A percentile compares a stretch with the other conserved stretches of the same genome.
Conservation (phyloP, 306 rosid species). For the Hippophae rhamnoides region DNA sequence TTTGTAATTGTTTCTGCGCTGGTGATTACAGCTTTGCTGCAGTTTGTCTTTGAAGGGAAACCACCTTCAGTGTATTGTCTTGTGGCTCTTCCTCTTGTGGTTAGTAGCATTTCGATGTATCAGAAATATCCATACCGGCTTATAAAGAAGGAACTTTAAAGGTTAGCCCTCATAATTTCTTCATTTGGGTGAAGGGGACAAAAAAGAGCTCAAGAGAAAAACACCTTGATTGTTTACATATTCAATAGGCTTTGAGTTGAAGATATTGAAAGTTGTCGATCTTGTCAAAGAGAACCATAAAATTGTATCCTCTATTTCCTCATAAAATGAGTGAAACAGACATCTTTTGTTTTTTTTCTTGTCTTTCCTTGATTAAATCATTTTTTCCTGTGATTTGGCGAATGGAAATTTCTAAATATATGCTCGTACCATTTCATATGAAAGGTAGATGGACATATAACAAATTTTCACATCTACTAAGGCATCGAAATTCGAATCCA, state of each 20-base stretch:
- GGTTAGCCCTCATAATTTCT: conserved; percentile 5
- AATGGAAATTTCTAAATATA: too few species aligned
- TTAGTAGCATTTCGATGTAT: conserved; percentile 69
- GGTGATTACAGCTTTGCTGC: conserved; percentile 82
- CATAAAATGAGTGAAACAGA: too few species aligned
- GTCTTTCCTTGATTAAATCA: too few species aligned
- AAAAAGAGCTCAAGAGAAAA: too few species aligned
- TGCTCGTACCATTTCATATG: too few species aligned
- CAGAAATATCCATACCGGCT: conserved; percentile 75
- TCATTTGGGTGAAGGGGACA: too few species aligned
- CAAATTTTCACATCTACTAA: too few species aligned
- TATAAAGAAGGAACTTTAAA: conserved; percentile 57
- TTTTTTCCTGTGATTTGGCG: too few species aligned
- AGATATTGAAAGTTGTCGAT: background rate
- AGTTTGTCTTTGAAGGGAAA: conserved; percentile 87
- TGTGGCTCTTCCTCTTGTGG: conserved; percentile 80
- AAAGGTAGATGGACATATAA: too few species aligned
- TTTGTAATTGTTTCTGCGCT: conserved; percentile 94
- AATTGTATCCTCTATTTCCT: background rate
- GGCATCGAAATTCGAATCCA: too few species aligned
- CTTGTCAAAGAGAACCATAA: background rate
- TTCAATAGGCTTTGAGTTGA: background rate
- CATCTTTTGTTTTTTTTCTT: too few species aligned
- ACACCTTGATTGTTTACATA: background rate
- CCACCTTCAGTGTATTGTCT: conserved; percentile 82